These are phyloP conservation scores for Cucurbita maxima DNA, from an alignment of 306 rosid species.

Conservation along the genomic window DNA sequence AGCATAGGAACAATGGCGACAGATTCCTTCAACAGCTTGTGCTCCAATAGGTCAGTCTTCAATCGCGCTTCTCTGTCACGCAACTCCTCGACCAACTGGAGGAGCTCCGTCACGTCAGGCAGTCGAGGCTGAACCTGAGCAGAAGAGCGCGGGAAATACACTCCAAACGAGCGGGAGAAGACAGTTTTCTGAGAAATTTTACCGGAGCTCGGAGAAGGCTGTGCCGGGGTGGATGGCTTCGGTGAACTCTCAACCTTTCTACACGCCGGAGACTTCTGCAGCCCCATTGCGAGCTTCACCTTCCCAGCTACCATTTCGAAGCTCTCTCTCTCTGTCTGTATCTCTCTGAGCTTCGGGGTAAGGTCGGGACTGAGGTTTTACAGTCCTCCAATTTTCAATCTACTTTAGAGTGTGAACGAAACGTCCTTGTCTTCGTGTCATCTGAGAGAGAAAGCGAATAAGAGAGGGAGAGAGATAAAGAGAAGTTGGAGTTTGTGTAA, in stretches of 20 bases:
- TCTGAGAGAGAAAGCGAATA: slow-evolving; percentile 6
- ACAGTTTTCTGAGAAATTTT: slow-evolving; percentile 52
- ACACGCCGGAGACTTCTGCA: slow-evolving; percentile 53
- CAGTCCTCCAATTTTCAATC: slow-evolving; percentile 22
- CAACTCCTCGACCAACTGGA: slow-evolving; percentile 69
- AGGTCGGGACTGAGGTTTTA: background rate
- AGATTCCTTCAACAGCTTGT: slow-evolving; percentile 69
- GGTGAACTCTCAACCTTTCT: slow-evolving; percentile 34
- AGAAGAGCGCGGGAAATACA: slow-evolving; percentile 80
- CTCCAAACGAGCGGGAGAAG: slow-evolving; percentile 81
- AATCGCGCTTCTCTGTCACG: slow-evolving; percentile 85
- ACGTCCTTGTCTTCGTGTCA: slow-evolving; percentile 38
- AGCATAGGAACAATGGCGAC: slow-evolving; percentile 65
- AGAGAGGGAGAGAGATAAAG: background rate
- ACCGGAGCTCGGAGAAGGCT: slow-evolving; percentile 30
- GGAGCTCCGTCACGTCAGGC: slow-evolving; percentile 79
- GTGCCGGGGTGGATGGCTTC: slow-evolving; percentile 25
- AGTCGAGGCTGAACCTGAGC: slow-evolving; percentile 95
- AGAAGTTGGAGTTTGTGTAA: slow-evolving; percentile 4
- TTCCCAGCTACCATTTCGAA: slow-evolving; percentile 77
- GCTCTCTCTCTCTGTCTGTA: background rate
- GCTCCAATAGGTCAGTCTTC: slow-evolving; percentile 75
- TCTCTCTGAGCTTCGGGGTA: background rate
- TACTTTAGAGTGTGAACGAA: slow-evolving; percentile 14
- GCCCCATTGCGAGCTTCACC: slow-evolving; percentile 74